phyloP scores from a whole-genome alignment of 257 asterid genomes.

The Craterostigma plantagineum region DNA sequence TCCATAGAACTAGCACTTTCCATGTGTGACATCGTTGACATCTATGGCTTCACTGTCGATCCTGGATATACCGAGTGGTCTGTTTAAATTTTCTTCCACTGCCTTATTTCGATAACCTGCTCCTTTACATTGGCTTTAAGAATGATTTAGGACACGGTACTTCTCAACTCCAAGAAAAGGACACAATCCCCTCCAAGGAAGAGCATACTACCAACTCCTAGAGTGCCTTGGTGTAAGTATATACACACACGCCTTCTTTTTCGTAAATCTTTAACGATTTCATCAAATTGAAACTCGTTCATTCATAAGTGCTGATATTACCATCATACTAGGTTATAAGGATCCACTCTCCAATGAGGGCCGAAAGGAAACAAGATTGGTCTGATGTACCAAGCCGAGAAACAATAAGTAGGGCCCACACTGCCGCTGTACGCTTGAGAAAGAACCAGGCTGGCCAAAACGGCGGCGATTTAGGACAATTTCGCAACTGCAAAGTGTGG shows the following conservation, averaged over 20 bases:
- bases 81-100: conserved; percentile 11
- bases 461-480: conserved; percentile 39
- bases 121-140: neutral
- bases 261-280: neutral
- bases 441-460: conserved; percentile 25
- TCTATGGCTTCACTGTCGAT: conserved; percentile 95
- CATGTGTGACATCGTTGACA: conserved; percentile 92
- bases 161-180: conserved; percentile 94
- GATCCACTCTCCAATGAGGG: conserved; percentile 99
- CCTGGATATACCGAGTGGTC: conserved; percentile 99
- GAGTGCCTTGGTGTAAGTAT: conserved; percentile 94
- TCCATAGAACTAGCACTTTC: conserved; percentile 96
- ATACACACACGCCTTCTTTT: conserved; percentile 1
- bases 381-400: conserved; percentile 74
- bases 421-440: conserved; percentile 56
- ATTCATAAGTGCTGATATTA: conserved; percentile 7
- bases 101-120: conserved; percentile 3
- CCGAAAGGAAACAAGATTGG: conserved; percentile 76
- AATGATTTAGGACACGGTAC: conserved; percentile 55
- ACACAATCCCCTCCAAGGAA: conserved; percentile 98
- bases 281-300: neutral
- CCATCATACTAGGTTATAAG: conserved; percentile 52
- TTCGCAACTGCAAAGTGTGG: conserved; percentile 81
- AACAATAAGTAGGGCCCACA: conserved; percentile 58
- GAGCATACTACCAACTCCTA: conserved; percentile 95